Conservation (phyloP, 768 basidiomycete species). For the Hortiboletus campestris region DNA sequence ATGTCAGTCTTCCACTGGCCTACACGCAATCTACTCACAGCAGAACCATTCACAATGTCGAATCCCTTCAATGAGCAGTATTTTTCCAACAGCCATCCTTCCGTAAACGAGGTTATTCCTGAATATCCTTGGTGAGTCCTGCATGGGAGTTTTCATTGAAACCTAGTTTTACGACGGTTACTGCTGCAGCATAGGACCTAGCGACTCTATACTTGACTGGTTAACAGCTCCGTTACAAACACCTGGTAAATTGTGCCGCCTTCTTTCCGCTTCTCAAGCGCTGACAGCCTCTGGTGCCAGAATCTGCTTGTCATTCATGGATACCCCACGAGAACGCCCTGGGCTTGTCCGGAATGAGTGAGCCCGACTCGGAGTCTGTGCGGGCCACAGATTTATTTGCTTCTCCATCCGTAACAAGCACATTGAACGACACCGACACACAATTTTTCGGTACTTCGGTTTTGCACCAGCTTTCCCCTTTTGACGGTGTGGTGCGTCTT, state of each 20-base stretch:
- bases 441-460: background rate
- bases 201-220: background rate
- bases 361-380: background rate
- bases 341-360: background rate
- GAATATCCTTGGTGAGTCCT: background rate
- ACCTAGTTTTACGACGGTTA: background rate
- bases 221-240: background rate
- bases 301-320: background rate
- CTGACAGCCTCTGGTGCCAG: conserved; percentile 1
- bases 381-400: background rate
- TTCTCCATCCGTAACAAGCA: background rate
- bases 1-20: background rate
- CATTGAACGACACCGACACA: background rate
- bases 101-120: too few relatives aligned
- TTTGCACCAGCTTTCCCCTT: too few relatives aligned
- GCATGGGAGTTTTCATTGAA: background rate
- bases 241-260: background rate
- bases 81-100: background rate
- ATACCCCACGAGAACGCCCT: background rate
- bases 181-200: background rate
- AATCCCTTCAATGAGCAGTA: background rate
- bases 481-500: too few relatives aligned
- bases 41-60: background rate
- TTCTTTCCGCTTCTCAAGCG: background rate
- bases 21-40: background rate